Conservation (phyloP, 257 asterid species). For the Solanum chilense region DNA sequence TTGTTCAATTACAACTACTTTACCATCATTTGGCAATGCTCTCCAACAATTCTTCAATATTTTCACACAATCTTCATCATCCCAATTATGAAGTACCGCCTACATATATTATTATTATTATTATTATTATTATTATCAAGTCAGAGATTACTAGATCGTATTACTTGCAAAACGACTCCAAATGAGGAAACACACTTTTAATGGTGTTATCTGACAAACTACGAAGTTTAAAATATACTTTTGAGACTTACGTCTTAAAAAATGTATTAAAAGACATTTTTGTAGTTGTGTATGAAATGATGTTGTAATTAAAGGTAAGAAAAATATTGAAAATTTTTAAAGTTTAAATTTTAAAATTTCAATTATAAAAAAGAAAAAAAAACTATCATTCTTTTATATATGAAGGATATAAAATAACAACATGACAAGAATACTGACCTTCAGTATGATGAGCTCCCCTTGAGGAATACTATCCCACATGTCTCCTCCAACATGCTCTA, state of each 20-base stretch:
- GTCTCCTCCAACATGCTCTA: slow-evolving; percentile 15
- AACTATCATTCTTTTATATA: not conserved
- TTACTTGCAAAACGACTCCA: not conserved
- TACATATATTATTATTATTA: not conserved
- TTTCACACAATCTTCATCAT: slow-evolving; percentile 8
- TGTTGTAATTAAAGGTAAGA: too few relatives aligned
- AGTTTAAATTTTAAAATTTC: not conserved
- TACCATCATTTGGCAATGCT: slow-evolving; percentile 9
- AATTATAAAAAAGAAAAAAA: not conserved
- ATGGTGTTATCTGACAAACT: too few relatives aligned
- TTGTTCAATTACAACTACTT: slow-evolving; percentile 3
- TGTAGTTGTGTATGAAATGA: too few relatives aligned
- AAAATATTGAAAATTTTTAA: too few relatives aligned
- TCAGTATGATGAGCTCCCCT: slow-evolving; percentile 4
- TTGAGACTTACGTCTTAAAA: too few relatives aligned
- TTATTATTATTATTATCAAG: not conserved
- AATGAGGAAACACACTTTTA: not conserved
- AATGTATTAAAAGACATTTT: too few relatives aligned
- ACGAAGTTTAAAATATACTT: too few relatives aligned
- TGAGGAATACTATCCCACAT: slow-evolving; percentile 8
- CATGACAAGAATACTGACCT: not conserved
- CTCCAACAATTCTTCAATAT: slow-evolving; percentile 8
- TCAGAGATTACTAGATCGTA: not conserved
- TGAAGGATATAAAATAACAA: not conserved
- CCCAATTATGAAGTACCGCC: slow-evolving; percentile 21